Percentiles rank a stretch among this genome's conserved stretches.
Conservation (phyloP, 768 basidiomycete genomes). For the Hygrocybe punicea region DNA sequence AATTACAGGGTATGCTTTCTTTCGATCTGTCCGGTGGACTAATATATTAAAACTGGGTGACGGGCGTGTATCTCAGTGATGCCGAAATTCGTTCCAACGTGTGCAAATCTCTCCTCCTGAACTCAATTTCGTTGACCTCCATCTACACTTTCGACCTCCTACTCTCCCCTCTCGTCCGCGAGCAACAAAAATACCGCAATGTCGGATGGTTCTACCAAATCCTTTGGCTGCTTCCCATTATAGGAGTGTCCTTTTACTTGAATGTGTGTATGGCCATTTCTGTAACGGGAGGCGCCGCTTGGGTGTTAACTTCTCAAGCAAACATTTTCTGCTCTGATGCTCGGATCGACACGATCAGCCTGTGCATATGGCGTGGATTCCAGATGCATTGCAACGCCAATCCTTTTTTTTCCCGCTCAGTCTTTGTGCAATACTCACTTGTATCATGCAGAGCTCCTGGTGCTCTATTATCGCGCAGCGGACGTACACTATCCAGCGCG, state of each 20-base stretch:
- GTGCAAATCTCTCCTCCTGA: constrained; percentile 72
- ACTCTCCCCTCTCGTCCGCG: constrained; percentile 62
- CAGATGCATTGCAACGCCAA: neutral
- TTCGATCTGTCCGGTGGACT: neutral
- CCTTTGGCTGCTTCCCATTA: constrained; percentile 76
- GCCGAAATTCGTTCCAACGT: constrained; percentile 70
- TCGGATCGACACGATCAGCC: too few relatives aligned
- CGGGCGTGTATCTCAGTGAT: constrained; percentile 53
- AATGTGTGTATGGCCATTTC: constrained; percentile 54
- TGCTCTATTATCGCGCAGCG: constrained; percentile 73
- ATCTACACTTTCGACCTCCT: constrained; percentile 75
- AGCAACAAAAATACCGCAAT: constrained; percentile 61
- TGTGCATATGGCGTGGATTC: too few relatives aligned
- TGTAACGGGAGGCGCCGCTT: neutral
- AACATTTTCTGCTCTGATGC: too few relatives aligned
- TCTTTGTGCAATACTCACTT: neutral
- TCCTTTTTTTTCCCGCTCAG: neutral
- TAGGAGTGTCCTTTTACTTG: constrained; percentile 73
- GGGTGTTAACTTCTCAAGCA: too few relatives aligned
- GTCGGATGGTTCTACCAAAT: constrained; percentile 73
- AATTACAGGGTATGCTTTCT: constrained; percentile 49
- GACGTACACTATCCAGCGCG: constrained; percentile 68
- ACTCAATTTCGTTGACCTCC: constrained; percentile 64
- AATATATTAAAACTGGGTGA: too few relatives aligned
- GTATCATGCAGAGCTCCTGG: constrained; percentile 61